phyloP scores from a whole-genome alignment of 129 eudicot genomes.

The Chrysanthemum lavandulifolium region DNA sequence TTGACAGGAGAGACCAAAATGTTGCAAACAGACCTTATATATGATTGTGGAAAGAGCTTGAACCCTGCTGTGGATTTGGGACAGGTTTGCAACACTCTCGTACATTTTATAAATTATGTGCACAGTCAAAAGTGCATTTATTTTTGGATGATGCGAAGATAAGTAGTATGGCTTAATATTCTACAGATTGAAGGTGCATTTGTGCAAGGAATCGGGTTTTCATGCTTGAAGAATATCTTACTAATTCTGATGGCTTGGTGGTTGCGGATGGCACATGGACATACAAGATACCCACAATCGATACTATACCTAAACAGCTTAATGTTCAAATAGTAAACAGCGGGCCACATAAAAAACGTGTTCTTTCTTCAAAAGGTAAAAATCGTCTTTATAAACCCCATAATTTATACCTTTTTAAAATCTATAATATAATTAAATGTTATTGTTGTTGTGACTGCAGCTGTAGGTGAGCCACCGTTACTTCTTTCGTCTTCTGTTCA shows the following conservation, averaged over 20 bases:
- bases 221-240: constrained; percentile 81
- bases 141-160: not conserved
- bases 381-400: not conserved
- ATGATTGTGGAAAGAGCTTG: constrained; percentile 96
- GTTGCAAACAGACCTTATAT: constrained; percentile 70
- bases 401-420: too few relatives aligned
- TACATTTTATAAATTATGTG: not conserved
- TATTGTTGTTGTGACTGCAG: constrained; percentile 39
- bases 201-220: constrained; percentile 98
- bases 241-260: constrained; percentile 68
- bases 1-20: constrained; percentile 80
- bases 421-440: not conserved
- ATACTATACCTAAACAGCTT: constrained; percentile 73
- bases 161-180: constrained; percentile 8
- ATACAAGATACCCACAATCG: constrained; percentile 91
- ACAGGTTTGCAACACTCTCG: constrained; percentile 48
- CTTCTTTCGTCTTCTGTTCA: constrained; percentile 82
- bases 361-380: constrained; percentile 91
- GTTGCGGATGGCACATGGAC: constrained; percentile 87
- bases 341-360: constrained; percentile 75
- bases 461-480: constrained; percentile 93
- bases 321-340: constrained; percentile 80
- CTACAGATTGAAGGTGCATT: constrained; percentile 81
- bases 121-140: not conserved
- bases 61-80: constrained; percentile 98